Conservation (phyloP, 2,329 filamentous ascomycete species). For the Aspergillus sp. region DNA sequence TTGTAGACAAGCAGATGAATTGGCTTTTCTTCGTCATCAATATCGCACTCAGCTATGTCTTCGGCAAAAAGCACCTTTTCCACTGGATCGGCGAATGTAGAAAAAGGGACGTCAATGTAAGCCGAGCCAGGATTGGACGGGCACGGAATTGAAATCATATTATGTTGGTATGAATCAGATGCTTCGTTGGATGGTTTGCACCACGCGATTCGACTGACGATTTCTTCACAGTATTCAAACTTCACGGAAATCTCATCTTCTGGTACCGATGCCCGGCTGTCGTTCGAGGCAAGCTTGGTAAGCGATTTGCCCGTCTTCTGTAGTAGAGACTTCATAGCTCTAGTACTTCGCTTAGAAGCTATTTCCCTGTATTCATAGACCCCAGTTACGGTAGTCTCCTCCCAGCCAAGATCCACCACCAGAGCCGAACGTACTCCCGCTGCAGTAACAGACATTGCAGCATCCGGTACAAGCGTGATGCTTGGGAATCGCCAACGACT, state of each 20-base stretch:
- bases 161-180: constrained; percentile 2
- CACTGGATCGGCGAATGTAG: constrained; percentile 66
- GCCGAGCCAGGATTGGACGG: constrained; percentile 34
- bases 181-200: constrained; percentile 44
- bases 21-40: constrained; percentile 84
- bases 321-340: constrained; percentile 69
- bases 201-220: constrained; percentile 72
- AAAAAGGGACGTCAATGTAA: constrained; percentile 61
- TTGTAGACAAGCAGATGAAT: constrained; percentile 73
- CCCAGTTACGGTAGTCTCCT: constrained; percentile 78
- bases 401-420: constrained; percentile 88
- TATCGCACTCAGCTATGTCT: constrained; percentile 49
- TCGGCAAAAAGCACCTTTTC: constrained; percentile 69
- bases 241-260: constrained; percentile 45
- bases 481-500: constrained; percentile 72
- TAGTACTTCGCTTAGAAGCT: constrained; percentile 61
- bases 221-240: constrained; percentile 79
- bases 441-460: constrained; percentile 68
- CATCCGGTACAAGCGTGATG: constrained; percentile 73
- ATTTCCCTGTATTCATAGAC: constrained; percentile 90
- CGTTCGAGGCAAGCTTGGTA: constrained; percentile 15
- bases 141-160: constrained; percentile 44
- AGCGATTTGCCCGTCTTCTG: constrained; percentile 57
- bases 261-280: constrained; percentile 23
- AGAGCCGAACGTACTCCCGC: constrained; percentile 83